A percentile compares a stretch with the other conserved stretches of the same genome.
phyloP scores from a whole-genome alignment of 2,329 filamentous ascomycete species.

The Fonsecaea erecta region DNA sequence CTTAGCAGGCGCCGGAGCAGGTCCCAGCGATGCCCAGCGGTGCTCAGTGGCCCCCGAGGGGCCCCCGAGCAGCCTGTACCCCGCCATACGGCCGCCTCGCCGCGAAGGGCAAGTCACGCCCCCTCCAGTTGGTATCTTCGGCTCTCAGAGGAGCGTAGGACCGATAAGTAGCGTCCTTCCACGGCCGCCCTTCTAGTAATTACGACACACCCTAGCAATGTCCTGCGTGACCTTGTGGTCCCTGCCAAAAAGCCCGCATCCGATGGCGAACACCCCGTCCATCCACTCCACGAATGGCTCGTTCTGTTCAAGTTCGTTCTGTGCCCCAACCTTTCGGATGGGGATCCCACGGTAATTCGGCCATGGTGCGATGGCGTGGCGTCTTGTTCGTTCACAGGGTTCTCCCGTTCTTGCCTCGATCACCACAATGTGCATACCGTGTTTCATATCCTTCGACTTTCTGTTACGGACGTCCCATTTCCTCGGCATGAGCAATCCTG shows the following conservation, averaged over 20 bases:
- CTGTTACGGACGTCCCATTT: not conserved
- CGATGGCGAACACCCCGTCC: not conserved
- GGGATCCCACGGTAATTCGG: not conserved
- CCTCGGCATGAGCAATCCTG: not conserved
- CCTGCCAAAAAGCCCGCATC: not conserved
- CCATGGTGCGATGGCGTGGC: not conserved
- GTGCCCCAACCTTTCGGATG: not conserved
- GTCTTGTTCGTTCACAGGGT: not conserved
- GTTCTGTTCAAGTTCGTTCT: not conserved
- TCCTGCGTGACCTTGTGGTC: not conserved
- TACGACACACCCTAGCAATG: too few relatives aligned
- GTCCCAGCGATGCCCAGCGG: too few relatives aligned
- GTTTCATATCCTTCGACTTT: conserved; percentile 11
- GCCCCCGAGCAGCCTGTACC: not conserved
- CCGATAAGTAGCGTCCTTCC: too few relatives aligned
- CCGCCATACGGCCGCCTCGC: not conserved
- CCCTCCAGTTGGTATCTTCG: not conserved
- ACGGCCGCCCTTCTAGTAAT: too few relatives aligned
- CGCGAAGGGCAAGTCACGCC: not conserved
- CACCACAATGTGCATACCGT: conserved; percentile 11
- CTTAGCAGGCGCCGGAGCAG: not conserved
- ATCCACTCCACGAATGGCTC: not conserved
- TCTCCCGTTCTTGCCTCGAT: not conserved
- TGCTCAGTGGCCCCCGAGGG: not conserved
- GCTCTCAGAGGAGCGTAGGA: not conserved